Evolutionary conservation across 208 protist species (phyloP).

Genomic region (Leishmania guyanensis): DNA sequence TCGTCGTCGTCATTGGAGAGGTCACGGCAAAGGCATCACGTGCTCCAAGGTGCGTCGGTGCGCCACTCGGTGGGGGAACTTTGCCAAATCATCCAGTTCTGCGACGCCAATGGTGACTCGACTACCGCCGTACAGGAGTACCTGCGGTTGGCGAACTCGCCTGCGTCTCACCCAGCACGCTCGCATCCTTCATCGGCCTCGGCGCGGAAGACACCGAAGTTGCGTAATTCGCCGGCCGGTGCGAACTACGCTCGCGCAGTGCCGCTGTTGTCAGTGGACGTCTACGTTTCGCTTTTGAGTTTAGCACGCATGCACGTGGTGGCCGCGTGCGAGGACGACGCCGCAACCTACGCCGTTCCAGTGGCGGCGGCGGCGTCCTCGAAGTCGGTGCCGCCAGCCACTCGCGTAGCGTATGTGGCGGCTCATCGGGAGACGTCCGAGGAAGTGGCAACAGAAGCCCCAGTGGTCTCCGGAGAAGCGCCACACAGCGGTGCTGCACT

Average conservation of each 20-base stretch:
- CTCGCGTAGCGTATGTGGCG: not conserved
- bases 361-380: not conserved
- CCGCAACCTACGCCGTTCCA: not conserved
- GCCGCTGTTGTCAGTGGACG: constrained; percentile 17
- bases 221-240: not conserved
- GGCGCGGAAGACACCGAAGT: not conserved
- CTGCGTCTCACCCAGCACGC: not conserved
- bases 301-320: constrained; percentile 18
- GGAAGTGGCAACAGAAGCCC: not conserved
- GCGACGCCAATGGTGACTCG: constrained; percentile 17
- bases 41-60: not conserved
- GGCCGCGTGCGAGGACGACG: not conserved
- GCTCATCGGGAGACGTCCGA: not conserved
- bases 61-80: constrained; percentile 8
- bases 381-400: not conserved
- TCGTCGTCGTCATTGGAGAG: not conserved
- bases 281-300: constrained; percentile 16
- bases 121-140: constrained; percentile 31
- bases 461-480: not conserved
- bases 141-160: constrained; percentile 17
- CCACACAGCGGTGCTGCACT: not conserved
- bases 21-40: not conserved
- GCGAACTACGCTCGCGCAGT: not conserved
- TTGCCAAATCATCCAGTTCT: constrained; percentile 19
- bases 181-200: not conserved